Evolutionary conservation across 2,329 filamentous ascomycete genomes (phyloP).

Genomic region (Stachybotrys elegans): DNA sequence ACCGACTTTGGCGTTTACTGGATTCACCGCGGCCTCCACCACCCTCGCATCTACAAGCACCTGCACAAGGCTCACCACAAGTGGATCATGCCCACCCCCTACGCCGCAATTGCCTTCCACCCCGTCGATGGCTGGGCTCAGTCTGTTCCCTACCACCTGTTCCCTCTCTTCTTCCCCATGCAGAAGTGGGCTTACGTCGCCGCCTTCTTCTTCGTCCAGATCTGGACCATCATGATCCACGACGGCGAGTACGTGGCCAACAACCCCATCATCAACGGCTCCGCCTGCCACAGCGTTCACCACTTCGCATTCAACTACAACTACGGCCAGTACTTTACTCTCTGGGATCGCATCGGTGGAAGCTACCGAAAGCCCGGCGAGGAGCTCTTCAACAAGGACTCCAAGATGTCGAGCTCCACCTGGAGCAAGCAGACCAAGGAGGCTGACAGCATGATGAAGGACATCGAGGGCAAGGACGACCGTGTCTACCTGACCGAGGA

Average conservation of each 20-base stretch:
- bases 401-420: neutral
- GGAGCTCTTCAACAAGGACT: neutral
- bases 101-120: slow-evolving; percentile 42
- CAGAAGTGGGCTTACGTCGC: slow-evolving; percentile 39
- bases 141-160: slow-evolving; percentile 40
- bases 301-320: slow-evolving; percentile 47
- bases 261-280: slow-evolving; percentile 42
- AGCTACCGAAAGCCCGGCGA: neutral
- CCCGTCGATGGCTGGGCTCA: slow-evolving; percentile 41
- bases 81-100: slow-evolving; percentile 43
- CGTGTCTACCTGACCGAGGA: neutral
- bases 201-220: slow-evolving; percentile 38
- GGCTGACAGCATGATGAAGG: neutral
- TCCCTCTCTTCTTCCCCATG: slow-evolving; percentile 39
- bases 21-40: slow-evolving; percentile 41
- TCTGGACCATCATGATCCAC: slow-evolving; percentile 46
- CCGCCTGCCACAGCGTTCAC: slow-evolving; percentile 42
- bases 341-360: neutral
- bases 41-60: slow-evolving; percentile 40
- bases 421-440: neutral
- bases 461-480: neutral
- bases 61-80: slow-evolving; percentile 45
- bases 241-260: slow-evolving; percentile 44
- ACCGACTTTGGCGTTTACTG: slow-evolving; percentile 43
- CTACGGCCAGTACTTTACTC: slow-evolving; percentile 43